phyloP scores from a whole-genome alignment of 2,329 filamentous ascomycete genomes.

The Fusarium compactum region DNA sequence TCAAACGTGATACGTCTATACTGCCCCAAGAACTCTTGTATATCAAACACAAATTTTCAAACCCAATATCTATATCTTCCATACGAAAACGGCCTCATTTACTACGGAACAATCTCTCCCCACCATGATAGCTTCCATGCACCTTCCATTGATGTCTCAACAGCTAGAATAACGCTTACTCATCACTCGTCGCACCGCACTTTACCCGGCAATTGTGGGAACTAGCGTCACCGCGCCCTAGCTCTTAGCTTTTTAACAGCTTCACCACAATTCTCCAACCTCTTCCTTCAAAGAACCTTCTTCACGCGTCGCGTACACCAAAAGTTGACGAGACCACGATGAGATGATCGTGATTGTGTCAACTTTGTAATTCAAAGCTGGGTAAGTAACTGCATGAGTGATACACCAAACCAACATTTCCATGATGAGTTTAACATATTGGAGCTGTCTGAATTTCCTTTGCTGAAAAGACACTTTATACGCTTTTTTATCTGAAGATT shows the following conservation, averaged over 20 bases:
- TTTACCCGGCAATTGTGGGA: constrained; percentile 33
- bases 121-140: background rate
- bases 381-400: constrained; percentile 43
- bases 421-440: constrained; percentile 70
- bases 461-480: constrained; percentile 73
- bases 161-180: background rate
- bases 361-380: background rate
- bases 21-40: background rate
- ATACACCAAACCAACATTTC: constrained; percentile 29
- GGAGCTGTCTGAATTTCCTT: constrained; percentile 78
- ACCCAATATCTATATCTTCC: background rate
- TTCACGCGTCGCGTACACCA: constrained; percentile 12
- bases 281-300: constrained; percentile 19
- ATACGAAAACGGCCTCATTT: background rate
- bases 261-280: constrained; percentile 29
- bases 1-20: background rate
- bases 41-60: background rate
- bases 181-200: constrained; percentile 2
- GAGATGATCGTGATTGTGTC: constrained; percentile 6
- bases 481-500: constrained; percentile 62
- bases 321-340: constrained; percentile 16
- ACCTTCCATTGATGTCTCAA: background rate
- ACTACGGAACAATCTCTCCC: background rate
- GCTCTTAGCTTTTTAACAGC: constrained; percentile 26
- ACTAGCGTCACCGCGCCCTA: constrained; percentile 19